Base-by-base conservation (phyloP, 2,329 filamentous ascomycete genomes). In the Pseudopyricularia javanii region DNA sequence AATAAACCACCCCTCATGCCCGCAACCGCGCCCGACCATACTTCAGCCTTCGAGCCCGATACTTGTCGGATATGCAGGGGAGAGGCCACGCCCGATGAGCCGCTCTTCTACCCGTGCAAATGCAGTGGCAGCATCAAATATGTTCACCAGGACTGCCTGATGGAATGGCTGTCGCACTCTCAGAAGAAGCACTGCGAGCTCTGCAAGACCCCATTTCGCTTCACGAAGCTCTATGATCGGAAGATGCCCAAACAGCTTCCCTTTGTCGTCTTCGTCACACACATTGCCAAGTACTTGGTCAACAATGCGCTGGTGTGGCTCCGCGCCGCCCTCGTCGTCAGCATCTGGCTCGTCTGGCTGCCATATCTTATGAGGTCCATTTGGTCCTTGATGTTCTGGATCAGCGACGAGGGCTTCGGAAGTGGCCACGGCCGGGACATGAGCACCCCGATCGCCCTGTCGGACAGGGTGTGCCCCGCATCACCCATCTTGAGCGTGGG, bases 121-220 rank as follows among this genome's bases (percentile, higher is more conserved):
- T 98, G 93, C 73, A 96, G 89, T 64, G 93, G 93, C 54, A 97
- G 91, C 70, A 98, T 98, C 72, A 96, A 95, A 72, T 95, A 86
- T 63, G 93, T 98, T 56, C 93, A 98, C 67, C 93, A 98, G 69
- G 88, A 94, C 66, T 98, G 93, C 67, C 73, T 98, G 69, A 95
- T 98, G 86, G 91, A 97, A 70, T 98, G 93, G 93, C 76, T 98
- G 22, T 91, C 90, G 50, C 94, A 98, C 68, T 97, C 93, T 2
- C 91, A 98, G 67, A 98, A 98, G 79, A 97, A 97, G 69, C 88
- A 98, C 74, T 98, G 94, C 75, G 93, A 98, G 73, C 83, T 98
- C 34, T 98, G 93, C 82, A 98, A 98, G 73, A 98, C 93, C 2
- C 85, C 91, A 0, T 98, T 97, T 65, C 87, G 90, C 56, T 98